Evolutionary conservation across 345 rosid genomes (phyloP), one percentile per base, ranked within the genome.

Genomic region (Rhizophora apiculata): DNA sequence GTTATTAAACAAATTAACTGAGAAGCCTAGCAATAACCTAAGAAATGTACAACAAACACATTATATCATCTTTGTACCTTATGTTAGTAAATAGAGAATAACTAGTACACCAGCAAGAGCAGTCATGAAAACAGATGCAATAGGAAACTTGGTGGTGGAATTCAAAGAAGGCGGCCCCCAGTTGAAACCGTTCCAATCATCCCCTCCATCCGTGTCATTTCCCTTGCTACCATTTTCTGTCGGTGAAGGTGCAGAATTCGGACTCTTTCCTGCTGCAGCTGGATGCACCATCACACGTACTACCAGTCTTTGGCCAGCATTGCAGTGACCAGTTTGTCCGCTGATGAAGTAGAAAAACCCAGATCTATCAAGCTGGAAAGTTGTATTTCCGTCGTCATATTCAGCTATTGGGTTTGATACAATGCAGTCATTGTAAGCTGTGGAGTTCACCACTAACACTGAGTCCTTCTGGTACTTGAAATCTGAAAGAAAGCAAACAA

Each of bases 261-360:
- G 80, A 56, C 72, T 24, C 16, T 46, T 30, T 15, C 29, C 60
- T 56, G 29, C 30, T 39, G 16, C 32, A 22, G 51, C 69, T 49
- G 70, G 78, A 56, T 72, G 74, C 32, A 39, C 81, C 78, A 75
- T 78, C 1, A 81, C 84, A 0, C 77, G 72, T 24, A 81, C 61
- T 26, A 81, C 72, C 72, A 81, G 32, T 22, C 69, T 81, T 54
- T 78, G 79, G 49, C 82, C 84, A 6, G 77, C 72, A 13, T 49
- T 65, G 70, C 84, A 78, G 75, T 75, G 76, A 11, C 61, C 72
- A 10, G 31, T 63, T 15, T 72, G 59, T n/a, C 77, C 79, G n/a
- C 82, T 79, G 16, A 75, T 75, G 76, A 79, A 79, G 68, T 78
- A 81, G 70, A 78, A 81, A 16, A 55, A 58, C 67, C 84, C 84